Evolutionary conservation across 2,329 filamentous ascomycete genomes (phyloP).

Genomic region (Rasamsonia emersonii): DNA sequence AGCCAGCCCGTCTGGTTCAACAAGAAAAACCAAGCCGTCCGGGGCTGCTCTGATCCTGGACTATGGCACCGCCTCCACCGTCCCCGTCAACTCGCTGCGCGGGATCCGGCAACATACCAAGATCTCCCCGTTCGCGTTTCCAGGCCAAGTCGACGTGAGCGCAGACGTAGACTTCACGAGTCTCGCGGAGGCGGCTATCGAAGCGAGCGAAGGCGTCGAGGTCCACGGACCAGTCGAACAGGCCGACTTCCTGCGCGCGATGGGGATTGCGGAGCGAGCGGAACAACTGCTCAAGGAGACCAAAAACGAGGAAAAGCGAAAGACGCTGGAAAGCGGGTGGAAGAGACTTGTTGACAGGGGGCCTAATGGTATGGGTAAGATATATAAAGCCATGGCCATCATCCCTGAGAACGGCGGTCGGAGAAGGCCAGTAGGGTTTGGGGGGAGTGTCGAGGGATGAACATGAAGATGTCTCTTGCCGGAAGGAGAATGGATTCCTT

Average conservation of each 20-base stretch:
- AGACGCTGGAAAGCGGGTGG: constrained; percentile 64
- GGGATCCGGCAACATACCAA: constrained; percentile 71
- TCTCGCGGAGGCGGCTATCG: constrained; percentile 70
- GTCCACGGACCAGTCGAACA: constrained; percentile 89
- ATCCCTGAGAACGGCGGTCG: constrained; percentile 68
- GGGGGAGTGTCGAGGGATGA: constrained; percentile 48
- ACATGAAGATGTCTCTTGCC: not conserved
- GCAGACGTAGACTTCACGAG: constrained; percentile 91
- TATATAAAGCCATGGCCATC: constrained; percentile 91
- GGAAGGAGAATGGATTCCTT: too few relatives aligned
- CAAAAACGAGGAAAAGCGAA: constrained; percentile 44
- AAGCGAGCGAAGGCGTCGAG: constrained; percentile 70
- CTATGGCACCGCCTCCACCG: constrained; percentile 71
- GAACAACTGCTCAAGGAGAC: constrained; percentile 52
- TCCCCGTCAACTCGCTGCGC: constrained; percentile 82
- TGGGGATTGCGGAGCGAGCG: constrained; percentile 77
- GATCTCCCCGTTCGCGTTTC: constrained; percentile 69
- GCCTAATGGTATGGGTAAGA: constrained; percentile 79
- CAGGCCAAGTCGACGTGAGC: constrained; percentile 78
- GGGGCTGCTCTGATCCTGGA: constrained; percentile 94
- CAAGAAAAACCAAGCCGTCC: constrained; percentile 52
- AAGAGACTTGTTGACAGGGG: constrained; percentile 75
- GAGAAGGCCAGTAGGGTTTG: constrained; percentile 82
- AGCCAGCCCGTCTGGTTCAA: constrained; percentile 5
- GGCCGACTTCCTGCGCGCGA: constrained; percentile 63